Evolutionary conservation across 1,284 basidiomycete genomes (phyloP).

Genomic region (Cryptococcus amylolentus): DNA sequence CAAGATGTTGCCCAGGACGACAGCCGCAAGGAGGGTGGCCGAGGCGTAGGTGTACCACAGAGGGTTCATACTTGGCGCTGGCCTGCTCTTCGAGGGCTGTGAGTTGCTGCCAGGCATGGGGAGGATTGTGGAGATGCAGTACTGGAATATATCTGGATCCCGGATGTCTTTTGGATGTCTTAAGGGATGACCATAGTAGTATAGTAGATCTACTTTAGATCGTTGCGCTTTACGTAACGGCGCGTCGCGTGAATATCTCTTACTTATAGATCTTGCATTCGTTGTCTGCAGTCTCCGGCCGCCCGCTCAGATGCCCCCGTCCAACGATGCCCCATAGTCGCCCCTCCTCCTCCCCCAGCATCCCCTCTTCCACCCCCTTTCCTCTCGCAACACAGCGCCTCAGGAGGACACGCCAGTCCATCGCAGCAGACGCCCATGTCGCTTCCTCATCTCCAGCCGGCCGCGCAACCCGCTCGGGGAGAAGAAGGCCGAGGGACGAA

Average conservation of each 20-base stretch:
- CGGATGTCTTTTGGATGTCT: not conserved
- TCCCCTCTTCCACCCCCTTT: not conserved
- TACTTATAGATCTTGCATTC: too few species aligned
- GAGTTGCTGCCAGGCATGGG: conserved; percentile 7
- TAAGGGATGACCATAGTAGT: too few species aligned
- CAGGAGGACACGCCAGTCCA: too few species aligned
- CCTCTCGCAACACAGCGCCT: too few species aligned
- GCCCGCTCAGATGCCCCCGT: not conserved
- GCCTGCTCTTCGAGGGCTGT: not conserved
- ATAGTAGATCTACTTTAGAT: too few species aligned
- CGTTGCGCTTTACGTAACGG: too few species aligned
- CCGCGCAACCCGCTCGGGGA: conserved; percentile 3
- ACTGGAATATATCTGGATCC: not conserved
- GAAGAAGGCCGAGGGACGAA: conserved; percentile 6
- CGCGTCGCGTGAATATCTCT: too few species aligned
- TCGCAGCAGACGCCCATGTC: not conserved
- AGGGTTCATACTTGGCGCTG: conserved; percentile 38
- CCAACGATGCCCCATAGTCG: not conserved
- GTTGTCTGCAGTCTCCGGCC: too few species aligned
- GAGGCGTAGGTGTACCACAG: conserved; percentile 50
- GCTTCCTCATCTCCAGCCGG: not conserved
- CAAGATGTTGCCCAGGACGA: conserved; percentile 45
- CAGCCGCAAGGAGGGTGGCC: conserved; percentile 44
- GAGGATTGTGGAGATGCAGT: not conserved
- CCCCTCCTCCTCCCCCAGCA: not conserved